Conservation (phyloP, 2,329 filamentous ascomycete species). For the Daldinia eschscholtzii region DNA sequence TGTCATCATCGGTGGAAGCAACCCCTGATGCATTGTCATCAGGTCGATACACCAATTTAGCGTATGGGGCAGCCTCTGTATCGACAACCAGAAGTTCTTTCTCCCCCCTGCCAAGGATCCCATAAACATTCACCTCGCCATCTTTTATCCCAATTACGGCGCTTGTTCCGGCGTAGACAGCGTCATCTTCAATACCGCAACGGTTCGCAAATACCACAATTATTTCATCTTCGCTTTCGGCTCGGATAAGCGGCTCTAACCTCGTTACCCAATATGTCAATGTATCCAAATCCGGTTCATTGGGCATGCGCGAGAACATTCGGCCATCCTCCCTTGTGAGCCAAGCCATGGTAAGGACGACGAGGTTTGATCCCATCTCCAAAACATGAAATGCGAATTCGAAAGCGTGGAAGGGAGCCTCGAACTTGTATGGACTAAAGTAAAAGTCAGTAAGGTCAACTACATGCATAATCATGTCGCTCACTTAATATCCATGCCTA, state of each 20-base stretch:
- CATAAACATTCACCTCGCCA: constrained; percentile 76
- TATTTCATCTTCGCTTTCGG: constrained; percentile 67
- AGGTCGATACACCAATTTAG: constrained; percentile 59
- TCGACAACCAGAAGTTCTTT: constrained; percentile 78
- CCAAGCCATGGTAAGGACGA: constrained; percentile 84
- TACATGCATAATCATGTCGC: constrained; percentile 32
- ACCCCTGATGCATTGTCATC: constrained; percentile 41
- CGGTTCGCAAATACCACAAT: constrained; percentile 80
- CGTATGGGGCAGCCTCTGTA: constrained; percentile 61
- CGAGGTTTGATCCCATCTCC: constrained; percentile 67
- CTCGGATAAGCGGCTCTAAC: constrained; percentile 73
- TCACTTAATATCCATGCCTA: constrained; percentile 73
- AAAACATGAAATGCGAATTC: constrained; percentile 71
- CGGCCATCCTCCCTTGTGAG: constrained; percentile 66
- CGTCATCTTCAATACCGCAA: constrained; percentile 73
- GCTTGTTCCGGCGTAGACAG: constrained; percentile 79
- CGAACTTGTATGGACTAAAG: constrained; percentile 63
- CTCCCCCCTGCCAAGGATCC: constrained; percentile 76
- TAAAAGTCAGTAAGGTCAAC: constrained; percentile 37
- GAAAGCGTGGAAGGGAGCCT: constrained; percentile 62
- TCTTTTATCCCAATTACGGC: constrained; percentile 74
- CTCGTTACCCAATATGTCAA: constrained; percentile 81
- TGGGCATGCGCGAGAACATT: constrained; percentile 55
- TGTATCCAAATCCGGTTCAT: constrained; percentile 77
- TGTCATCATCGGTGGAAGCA: constrained; percentile 6